A percentile compares a stretch with the other conserved stretches of the same genome.
Conservation (phyloP, 805 yeast species). For the Candida ponderosae region DNA sequence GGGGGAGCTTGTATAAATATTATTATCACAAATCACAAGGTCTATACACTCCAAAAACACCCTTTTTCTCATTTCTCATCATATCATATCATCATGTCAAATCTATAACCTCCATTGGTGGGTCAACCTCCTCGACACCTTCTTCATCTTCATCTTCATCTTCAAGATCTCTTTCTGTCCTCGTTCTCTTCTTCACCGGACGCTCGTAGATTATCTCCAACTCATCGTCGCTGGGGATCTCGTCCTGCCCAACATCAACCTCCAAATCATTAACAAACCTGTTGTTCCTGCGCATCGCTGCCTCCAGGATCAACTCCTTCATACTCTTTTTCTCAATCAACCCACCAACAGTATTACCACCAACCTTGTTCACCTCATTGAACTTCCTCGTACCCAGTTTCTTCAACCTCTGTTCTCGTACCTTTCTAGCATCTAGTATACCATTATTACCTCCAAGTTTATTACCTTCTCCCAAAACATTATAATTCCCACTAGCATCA, state of each 20-base stretch:
- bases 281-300: constrained; percentile 50
- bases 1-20: no score
- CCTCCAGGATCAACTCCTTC: constrained; percentile 43
- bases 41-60: no score
- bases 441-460: constrained; percentile 31
- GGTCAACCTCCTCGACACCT: background rate
- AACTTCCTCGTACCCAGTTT: constrained; percentile 23
- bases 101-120: background rate
- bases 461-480: constrained; percentile 33
- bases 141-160: constrained; percentile 1
- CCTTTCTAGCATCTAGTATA: constrained; percentile 1
- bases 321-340: constrained; percentile 16
- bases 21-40: no score
- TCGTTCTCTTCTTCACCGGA: constrained; percentile 8
- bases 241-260: constrained; percentile 15
- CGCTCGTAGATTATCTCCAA: constrained; percentile 25
- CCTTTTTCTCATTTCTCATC: no score
- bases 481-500: constrained; percentile 16
- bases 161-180: constrained; percentile 4
- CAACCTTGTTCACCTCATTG: constrained; percentile 11
- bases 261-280: no score
- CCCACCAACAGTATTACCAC: constrained; percentile 4
- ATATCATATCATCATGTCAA: background rate
- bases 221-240: constrained; percentile 38
- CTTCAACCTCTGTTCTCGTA: constrained; percentile 32